A percentile compares a stretch with the other conserved stretches of the same genome.
Conservation (phyloP, 2,329 filamentous ascomycete species). For the Bisporella sp. region DNA sequence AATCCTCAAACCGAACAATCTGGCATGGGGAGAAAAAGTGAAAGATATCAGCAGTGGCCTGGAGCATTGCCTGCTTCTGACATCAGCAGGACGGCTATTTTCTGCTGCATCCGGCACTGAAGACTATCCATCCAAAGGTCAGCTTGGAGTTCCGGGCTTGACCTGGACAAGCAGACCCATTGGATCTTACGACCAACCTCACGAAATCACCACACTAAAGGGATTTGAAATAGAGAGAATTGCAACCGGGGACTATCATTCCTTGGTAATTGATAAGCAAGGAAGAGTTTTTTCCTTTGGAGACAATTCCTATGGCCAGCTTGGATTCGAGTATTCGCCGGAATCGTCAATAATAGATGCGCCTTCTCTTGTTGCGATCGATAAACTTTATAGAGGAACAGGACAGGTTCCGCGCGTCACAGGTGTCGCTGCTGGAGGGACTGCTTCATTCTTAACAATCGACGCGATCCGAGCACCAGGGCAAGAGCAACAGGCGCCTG, state of each 20-base stretch:
- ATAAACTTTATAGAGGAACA: slow-evolving; percentile 64
- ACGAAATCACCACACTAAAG: slow-evolving; percentile 67
- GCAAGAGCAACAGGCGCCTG: slow-evolving; percentile 33
- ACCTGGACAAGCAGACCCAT: slow-evolving; percentile 71
- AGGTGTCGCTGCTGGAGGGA: slow-evolving; percentile 75
- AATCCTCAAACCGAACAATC: slow-evolving; percentile 54
- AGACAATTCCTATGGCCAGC: slow-evolving; percentile 85
- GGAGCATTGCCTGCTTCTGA: slow-evolving; percentile 82
- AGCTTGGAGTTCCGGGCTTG: slow-evolving; percentile 80
- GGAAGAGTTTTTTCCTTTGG: slow-evolving; percentile 83
- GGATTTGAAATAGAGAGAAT: slow-evolving; percentile 68
- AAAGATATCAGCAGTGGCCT: slow-evolving; percentile 69
- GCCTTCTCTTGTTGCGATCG: slow-evolving; percentile 64
- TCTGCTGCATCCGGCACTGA: slow-evolving; percentile 76
- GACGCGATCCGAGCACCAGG: slow-evolving; percentile 60
- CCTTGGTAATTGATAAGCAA: slow-evolving; percentile 65
- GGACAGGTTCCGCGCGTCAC: slow-evolving; percentile 61
- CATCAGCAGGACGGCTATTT: slow-evolving; percentile 78
- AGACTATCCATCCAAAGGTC: slow-evolving; percentile 73
- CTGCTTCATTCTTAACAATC: slow-evolving; percentile 80
- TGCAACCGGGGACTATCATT: slow-evolving; percentile 82
- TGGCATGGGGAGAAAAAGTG: slow-evolving; percentile 66
- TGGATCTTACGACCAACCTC: slow-evolving; percentile 73
- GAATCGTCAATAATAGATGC: slow-evolving; percentile 57
- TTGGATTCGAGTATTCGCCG: slow-evolving; percentile 68